These are phyloP conservation scores for Wallacemonas sp. DNA, from an alignment of 208 protist genomes.

Conservation along the genomic window DNA sequence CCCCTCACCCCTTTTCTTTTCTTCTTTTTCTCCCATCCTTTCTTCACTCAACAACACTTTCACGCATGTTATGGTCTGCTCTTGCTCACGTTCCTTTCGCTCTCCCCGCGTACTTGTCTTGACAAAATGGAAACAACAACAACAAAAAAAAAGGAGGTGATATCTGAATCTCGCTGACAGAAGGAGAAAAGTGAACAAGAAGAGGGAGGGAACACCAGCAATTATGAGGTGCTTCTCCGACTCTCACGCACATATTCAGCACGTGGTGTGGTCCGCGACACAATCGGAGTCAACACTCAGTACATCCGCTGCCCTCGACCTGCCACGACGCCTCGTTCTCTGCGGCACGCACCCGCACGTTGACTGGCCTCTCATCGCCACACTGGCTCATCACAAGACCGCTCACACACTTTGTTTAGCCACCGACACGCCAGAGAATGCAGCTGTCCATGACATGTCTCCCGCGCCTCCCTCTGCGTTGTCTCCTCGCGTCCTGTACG, in stretches of 20 bases:
- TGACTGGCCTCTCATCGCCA: slow-evolving; percentile 44
- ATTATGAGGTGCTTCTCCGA: slow-evolving; percentile 24
- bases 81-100: no score
- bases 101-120: no score
- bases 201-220: not conserved
- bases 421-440: no score
- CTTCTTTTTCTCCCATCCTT: not conserved
- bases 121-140: no score
- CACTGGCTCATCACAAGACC: not conserved
- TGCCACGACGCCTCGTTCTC: slow-evolving; percentile 31
- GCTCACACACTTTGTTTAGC: not conserved
- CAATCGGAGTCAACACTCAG: not conserved
- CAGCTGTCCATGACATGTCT: no score
- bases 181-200: no score
- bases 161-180: no score
- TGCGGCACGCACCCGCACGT: slow-evolving; percentile 78
- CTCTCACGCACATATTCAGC: slow-evolving; percentile 42
- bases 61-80: not conserved
- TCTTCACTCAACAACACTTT: no score
- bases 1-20: not conserved
- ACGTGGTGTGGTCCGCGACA: not conserved
- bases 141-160: no score
- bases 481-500: slow-evolving; percentile 20
- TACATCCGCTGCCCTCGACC: not conserved
- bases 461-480: no score